Evolutionary conservation across 2,329 filamentous ascomycete species (phyloP).

Genomic region (Fusarium paranaense): DNA sequence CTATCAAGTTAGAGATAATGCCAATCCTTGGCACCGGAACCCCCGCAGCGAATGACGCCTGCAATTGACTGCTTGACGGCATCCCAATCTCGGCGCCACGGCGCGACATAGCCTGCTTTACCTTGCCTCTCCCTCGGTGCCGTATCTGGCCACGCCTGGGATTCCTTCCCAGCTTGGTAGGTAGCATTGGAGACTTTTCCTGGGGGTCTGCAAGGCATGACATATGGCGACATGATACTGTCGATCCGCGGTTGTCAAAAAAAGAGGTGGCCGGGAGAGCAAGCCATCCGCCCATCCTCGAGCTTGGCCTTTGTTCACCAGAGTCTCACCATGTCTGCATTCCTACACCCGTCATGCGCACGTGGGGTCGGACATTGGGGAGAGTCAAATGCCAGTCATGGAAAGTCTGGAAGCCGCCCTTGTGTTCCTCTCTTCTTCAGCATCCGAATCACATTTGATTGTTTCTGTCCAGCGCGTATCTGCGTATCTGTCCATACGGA

Average conservation of each 20-base stretch:
- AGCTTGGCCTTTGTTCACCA: slow-evolving; percentile 21
- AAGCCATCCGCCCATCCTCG: slow-evolving; percentile 26
- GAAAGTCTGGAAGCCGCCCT: slow-evolving; percentile 30
- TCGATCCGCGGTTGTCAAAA: slow-evolving; percentile 23
- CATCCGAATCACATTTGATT: background rate
- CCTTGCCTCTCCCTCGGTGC: background rate
- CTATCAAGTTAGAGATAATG: slow-evolving; percentile 21
- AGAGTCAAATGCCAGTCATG: slow-evolving; percentile 35
- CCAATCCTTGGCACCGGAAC: slow-evolving; percentile 32
- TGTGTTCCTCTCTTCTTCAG: slow-evolving; percentile 6
- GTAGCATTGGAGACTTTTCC: slow-evolving; percentile 13
- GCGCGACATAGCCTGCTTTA: background rate
- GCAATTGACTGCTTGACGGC: background rate
- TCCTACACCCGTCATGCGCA: slow-evolving; percentile 23
- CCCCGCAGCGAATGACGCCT: slow-evolving; percentile 26
- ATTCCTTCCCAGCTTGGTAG: slow-evolving; percentile 23
- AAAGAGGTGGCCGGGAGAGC: slow-evolving; percentile 23
- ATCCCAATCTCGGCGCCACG: slow-evolving; percentile 1
- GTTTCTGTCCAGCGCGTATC: background rate
- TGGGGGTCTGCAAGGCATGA: background rate
- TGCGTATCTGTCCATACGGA: background rate
- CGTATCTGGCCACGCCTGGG: slow-evolving; percentile 7
- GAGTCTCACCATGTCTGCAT: slow-evolving; percentile 28
- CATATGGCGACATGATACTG: slow-evolving; percentile 26
- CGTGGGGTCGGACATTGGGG: slow-evolving; percentile 29